Conservation (phyloP, 169 alveolate species). For the Pseudocohnilembus persalinus region DNA sequence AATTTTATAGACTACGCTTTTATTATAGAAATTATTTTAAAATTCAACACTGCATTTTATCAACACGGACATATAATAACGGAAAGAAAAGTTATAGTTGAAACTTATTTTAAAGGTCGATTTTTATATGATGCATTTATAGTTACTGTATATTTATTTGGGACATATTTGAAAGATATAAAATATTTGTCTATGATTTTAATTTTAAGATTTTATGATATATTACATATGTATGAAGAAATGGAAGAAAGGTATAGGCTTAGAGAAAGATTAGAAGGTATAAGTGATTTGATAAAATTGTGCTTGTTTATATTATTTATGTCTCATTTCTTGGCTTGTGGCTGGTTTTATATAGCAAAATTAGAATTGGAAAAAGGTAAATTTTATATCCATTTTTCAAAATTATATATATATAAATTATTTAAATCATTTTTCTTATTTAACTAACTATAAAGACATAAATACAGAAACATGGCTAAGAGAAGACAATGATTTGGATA, state of each 20-base stretch:
- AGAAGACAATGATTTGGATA: background rate
- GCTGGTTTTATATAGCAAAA: background rate
- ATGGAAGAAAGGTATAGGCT: background rate
- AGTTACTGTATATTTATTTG: background rate
- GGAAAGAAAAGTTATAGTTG: background rate
- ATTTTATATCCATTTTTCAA: too few species aligned
- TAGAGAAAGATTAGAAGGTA: background rate
- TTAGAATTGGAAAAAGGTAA: background rate
- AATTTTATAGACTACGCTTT: background rate
- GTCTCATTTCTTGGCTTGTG: background rate
- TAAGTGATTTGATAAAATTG: background rate
- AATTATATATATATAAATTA: too few species aligned
- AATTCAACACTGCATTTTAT: background rate
- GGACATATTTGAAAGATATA: background rate
- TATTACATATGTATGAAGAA: background rate
- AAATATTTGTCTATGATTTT: background rate
- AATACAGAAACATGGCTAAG: background rate
- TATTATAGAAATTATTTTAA: background rate
- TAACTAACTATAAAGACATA: too few species aligned
- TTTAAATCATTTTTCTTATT: too few species aligned
- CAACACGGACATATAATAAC: background rate
- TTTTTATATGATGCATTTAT: background rate
- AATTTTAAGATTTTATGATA: background rate
- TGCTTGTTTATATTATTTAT: too few species aligned
- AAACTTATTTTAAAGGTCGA: background rate